Conservation (phyloP, 257 asterid genomes). For the Eustoma russellianum region DNA sequence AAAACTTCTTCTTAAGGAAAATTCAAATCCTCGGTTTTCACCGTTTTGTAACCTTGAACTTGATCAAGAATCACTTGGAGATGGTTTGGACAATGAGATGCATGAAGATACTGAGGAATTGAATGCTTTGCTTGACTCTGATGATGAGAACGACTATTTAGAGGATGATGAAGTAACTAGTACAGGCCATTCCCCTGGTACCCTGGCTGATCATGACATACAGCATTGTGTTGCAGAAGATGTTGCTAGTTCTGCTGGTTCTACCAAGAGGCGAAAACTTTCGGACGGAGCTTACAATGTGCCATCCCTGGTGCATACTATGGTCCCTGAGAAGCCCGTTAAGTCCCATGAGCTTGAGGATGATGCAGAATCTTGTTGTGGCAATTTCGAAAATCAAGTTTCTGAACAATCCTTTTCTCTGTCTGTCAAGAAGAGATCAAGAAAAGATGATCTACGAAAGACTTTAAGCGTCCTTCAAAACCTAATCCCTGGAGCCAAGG, state of each 20-base stretch:
- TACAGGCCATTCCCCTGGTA: constrained; percentile 40
- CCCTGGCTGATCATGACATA: constrained; percentile 11
- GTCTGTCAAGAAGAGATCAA: constrained; percentile 15
- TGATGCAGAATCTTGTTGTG: constrained; percentile 33
- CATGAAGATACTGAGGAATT: constrained; percentile 64
- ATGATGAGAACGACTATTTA: constrained; percentile 31
- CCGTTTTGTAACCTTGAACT: constrained; percentile 17
- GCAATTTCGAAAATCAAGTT: constrained; percentile 9
- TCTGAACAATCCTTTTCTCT: constrained; percentile 13
- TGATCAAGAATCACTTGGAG: constrained; percentile 17
- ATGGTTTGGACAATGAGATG: constrained; percentile 29
- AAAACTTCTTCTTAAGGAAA: constrained; percentile 16
- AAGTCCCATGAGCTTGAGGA: constrained; percentile 14
- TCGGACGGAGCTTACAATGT: constrained; percentile 52
- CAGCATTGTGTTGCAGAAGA: constrained; percentile 12
- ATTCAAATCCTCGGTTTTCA: constrained; percentile 8
- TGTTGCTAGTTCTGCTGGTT: constrained; percentile 41
- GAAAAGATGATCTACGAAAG: constrained; percentile 34
- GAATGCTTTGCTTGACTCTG: constrained; percentile 65
- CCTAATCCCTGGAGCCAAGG: constrained; percentile 43
- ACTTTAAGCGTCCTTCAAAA: constrained; percentile 40
- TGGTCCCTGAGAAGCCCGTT: constrained; percentile 16
- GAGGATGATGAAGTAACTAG: constrained; percentile 53
- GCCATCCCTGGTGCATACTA: constrained; percentile 32
- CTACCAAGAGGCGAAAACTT: constrained; percentile 51